Evolutionary conservation across 2,329 filamentous ascomycete genomes (phyloP).

Genomic region (Leptographium flavum): DNA sequence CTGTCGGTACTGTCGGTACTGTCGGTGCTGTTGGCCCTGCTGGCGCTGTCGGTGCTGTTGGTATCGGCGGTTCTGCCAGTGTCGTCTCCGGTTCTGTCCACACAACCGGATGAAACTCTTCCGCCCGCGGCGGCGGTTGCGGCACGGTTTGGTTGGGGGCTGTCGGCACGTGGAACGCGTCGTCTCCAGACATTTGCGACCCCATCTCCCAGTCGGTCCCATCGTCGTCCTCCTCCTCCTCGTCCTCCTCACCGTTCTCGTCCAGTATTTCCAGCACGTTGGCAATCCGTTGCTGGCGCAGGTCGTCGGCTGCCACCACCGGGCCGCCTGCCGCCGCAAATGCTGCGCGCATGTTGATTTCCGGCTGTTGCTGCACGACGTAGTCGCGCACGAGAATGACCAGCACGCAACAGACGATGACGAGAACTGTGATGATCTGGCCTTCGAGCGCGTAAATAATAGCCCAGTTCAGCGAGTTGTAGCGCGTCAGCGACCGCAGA

Average conservation of each 20-base stretch:
- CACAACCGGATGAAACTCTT: too few relatives aligned
- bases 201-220: not conserved
- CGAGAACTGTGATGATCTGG: slow-evolving; percentile 80
- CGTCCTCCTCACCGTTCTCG: not conserved
- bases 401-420: slow-evolving; percentile 91
- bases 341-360: slow-evolving; percentile 66
- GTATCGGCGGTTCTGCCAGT: too few relatives aligned
- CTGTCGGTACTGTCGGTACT: too few relatives aligned
- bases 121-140: not conserved
- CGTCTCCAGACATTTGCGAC: not conserved
- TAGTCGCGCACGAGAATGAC: slow-evolving; percentile 94
- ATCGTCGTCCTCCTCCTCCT: not conserved
- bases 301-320: not conserved
- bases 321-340: slow-evolving; percentile 25
- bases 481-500: slow-evolving; percentile 50
- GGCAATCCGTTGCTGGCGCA: not conserved
- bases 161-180: too few relatives aligned
- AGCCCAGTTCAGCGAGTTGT: slow-evolving; percentile 58
- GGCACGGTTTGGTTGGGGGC: too few relatives aligned
- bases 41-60: too few relatives aligned
- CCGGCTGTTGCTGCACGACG: slow-evolving; percentile 94
- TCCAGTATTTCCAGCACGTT: not conserved
- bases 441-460: slow-evolving; percentile 80
- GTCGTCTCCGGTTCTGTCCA: too few relatives aligned
- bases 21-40: too few relatives aligned